A percentile compares a stretch with the other conserved stretches of the same genome.
Evolutionary conservation across 345 rosid genomes (phyloP).

Genomic region (Eutrema yunnanense): DNA sequence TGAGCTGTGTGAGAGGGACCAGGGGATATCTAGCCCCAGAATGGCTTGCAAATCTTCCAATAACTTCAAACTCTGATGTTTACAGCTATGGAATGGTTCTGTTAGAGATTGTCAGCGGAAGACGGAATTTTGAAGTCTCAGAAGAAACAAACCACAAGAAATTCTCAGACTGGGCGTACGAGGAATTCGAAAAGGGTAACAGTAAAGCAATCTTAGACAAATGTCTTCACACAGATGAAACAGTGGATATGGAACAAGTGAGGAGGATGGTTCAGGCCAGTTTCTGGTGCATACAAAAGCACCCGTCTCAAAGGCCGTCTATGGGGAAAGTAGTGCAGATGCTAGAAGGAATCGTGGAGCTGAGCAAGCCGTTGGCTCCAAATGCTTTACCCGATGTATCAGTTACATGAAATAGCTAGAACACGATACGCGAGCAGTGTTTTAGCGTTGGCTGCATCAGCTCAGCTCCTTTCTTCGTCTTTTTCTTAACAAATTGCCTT

Average conservation of each 20-base stretch:
- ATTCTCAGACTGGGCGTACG: conserved; percentile 60
- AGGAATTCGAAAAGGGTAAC: conserved; percentile 48
- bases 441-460: background rate
- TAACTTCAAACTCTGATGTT: conserved; percentile 51
- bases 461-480: background rate
- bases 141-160: conserved; percentile 37
- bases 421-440: background rate
- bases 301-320: conserved; percentile 49
- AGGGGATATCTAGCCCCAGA: conserved; percentile 56
- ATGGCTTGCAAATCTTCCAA: conserved; percentile 44
- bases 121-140: conserved; percentile 40
- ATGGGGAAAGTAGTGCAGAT: conserved; percentile 56
- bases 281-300: conserved; percentile 59
- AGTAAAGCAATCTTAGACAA: conserved; percentile 30
- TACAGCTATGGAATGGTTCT: conserved; percentile 63
- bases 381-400: conserved; percentile 28
- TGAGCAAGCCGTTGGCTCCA: conserved; percentile 47
- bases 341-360: conserved; percentile 51
- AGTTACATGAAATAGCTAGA: background rate
- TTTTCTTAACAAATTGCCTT: too few relatives aligned
- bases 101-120: conserved; percentile 50
- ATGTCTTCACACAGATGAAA: conserved; percentile 32
- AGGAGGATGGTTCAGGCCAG: conserved; percentile 37
- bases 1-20: conserved; percentile 39
- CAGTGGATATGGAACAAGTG: conserved; percentile 40